A percentile compares a stretch with the other conserved stretches of the same genome.
These are phyloP conservation scores for Kwoniella sp. DNA, from an alignment of 768 basidiomycete species.

Conservation along the genomic window DNA sequence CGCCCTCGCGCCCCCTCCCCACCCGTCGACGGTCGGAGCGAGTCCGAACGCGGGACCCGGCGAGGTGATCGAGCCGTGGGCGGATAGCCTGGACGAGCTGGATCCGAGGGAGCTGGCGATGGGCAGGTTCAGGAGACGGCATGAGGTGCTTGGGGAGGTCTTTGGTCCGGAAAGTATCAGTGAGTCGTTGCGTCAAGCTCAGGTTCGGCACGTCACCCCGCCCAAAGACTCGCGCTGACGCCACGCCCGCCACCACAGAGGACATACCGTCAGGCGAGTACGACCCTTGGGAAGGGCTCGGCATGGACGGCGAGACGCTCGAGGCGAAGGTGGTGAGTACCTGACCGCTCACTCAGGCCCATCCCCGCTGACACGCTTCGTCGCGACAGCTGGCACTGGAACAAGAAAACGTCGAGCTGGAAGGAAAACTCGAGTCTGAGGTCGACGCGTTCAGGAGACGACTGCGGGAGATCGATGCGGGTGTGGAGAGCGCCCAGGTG, in stretches of 20 bases:
- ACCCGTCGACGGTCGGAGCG: not conserved
- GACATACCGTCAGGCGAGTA: conserved; percentile 21
- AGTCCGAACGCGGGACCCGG: not conserved
- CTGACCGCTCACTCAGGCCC: not conserved
- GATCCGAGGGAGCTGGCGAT: conserved; percentile 42
- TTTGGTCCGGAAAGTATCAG: conserved; percentile 41
- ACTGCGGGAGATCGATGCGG: conserved; percentile 10
- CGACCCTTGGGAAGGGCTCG: conserved; percentile 40
- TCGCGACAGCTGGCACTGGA: conserved; percentile 22
- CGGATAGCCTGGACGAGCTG: conserved; percentile 40
- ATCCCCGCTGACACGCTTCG: not conserved
- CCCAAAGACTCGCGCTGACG: no score
- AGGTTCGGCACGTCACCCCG: no score
- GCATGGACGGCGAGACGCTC: conserved; percentile 31
- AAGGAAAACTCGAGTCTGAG: conserved; percentile 1
- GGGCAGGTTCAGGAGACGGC: conserved; percentile 37
- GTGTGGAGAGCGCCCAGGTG: not conserved
- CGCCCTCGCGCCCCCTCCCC: conserved; percentile 7
- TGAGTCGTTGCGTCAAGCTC: conserved; percentile 10
- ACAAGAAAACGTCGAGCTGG: conserved; percentile 29
- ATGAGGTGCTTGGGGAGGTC: conserved; percentile 38
- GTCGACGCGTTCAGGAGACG: conserved; percentile 13
- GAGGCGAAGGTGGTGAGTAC: conserved; percentile 41
- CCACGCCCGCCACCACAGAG: conserved; percentile 14
- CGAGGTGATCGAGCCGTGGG: conserved; percentile 35